Conservation (phyloP, 208 protist genomes). For the Trypanosoma rangeli region DNA sequence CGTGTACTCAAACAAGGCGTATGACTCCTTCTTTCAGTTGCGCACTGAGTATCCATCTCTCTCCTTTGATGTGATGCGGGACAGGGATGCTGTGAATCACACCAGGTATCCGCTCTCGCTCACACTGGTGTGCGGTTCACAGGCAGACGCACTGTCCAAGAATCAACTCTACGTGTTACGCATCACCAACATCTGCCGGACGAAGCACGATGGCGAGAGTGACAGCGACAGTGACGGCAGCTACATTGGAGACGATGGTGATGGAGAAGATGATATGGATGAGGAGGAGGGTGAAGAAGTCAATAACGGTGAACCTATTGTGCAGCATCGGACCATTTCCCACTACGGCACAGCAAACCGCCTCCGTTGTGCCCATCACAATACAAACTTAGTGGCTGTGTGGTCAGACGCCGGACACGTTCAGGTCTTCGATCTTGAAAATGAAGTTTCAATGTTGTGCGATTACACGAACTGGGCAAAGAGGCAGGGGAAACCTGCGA, state of each 20-base stretch:
- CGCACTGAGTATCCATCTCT: conserved; percentile 88
- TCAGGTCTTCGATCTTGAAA: conserved; percentile 91
- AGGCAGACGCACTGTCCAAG: conserved; percentile 86
- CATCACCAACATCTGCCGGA: conserved; percentile 92
- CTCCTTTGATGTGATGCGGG: conserved; percentile 80
- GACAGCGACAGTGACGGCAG: conserved; percentile 89
- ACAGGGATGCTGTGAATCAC: conserved; percentile 55
- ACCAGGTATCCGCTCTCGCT: conserved; percentile 91
- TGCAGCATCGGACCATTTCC: conserved; percentile 79
- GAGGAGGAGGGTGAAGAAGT: conserved; percentile 80
- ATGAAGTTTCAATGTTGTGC: conserved; percentile 72
- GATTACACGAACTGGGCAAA: conserved; percentile 83
- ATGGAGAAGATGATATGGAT: conserved; percentile 65
- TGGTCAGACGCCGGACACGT: conserved; percentile 95
- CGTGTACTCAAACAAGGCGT: conserved; percentile 86
- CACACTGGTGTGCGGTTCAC: conserved; percentile 95
- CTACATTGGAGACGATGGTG: conserved; percentile 82
- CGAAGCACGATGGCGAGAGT: conserved; percentile 91
- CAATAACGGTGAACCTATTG: conserved; percentile 86
- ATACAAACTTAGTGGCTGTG: conserved; percentile 90
- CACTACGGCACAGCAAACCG: conserved; percentile 92
- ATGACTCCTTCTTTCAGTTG: conserved; percentile 91
- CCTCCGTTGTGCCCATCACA: conserved; percentile 87
- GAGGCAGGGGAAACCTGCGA: conserved; percentile 53
- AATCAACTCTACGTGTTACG: conserved; percentile 96